A percentile compares a stretch with the other conserved stretches of the same genome.
phyloP scores from a whole-genome alignment of 441 rosid genomes.

The Erodium trifolium region DNA sequence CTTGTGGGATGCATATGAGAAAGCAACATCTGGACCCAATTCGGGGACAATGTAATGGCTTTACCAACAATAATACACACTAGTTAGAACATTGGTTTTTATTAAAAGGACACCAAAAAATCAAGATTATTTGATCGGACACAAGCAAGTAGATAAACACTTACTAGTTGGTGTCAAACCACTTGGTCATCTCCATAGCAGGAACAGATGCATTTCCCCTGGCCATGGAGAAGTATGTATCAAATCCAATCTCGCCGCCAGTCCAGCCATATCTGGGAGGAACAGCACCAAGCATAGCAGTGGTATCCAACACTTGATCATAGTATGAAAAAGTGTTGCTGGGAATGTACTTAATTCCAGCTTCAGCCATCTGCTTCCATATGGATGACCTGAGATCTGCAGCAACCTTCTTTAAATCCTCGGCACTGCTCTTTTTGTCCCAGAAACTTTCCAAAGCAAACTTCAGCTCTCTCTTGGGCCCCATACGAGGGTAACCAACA shows the following conservation, averaged over 20 bases:
- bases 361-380: constrained; percentile 86
- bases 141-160: constrained; percentile 23
- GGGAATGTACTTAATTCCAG: constrained; percentile 84
- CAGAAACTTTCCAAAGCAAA: constrained; percentile 95
- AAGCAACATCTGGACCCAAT: constrained; percentile 80
- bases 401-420: constrained; percentile 73
- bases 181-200: constrained; percentile 99
- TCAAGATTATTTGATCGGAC: background rate
- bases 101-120: background rate
- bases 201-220: constrained; percentile 93
- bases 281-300: constrained; percentile 75
- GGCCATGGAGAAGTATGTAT: constrained; percentile 89
- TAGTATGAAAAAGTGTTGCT: constrained; percentile 93
- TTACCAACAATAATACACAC: background rate
- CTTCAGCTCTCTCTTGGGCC: constrained; percentile 28
- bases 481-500: constrained; percentile 99
- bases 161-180: constrained; percentile 99
- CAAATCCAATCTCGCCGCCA: constrained; percentile 77
- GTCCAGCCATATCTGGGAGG: constrained; percentile 76
- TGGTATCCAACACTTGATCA: constrained; percentile 66
- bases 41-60: constrained; percentile 98
- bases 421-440: constrained; percentile 90
- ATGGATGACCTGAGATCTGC: constrained; percentile 77
- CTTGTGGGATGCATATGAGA: constrained; percentile 93
- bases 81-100: background rate